Evolutionary conservation across 2,329 filamentous ascomycete genomes (phyloP).

Genomic region (Monilinia fructicola): DNA sequence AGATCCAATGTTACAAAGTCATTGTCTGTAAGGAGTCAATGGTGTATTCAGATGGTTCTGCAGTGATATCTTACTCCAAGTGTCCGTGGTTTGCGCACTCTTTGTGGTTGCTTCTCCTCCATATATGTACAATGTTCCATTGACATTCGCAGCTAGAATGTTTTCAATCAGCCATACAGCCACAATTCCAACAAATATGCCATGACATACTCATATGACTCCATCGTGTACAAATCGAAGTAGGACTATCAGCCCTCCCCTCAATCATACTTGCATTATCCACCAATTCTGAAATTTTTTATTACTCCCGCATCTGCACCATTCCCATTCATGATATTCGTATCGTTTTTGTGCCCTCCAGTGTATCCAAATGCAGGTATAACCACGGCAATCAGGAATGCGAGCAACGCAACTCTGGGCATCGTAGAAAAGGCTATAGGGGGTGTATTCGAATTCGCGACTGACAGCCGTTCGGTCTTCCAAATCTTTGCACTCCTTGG

Average conservation of each 20-base stretch:
- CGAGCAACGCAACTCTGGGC: constrained; percentile 50
- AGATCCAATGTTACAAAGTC: constrained; percentile 72
- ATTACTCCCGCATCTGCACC: constrained; percentile 52
- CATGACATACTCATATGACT: constrained; percentile 56
- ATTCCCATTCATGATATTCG: constrained; percentile 31
- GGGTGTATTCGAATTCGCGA: constrained; percentile 47
- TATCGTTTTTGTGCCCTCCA: constrained; percentile 45
- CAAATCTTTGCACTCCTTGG: neutral
- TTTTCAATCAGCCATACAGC: neutral
- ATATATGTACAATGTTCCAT: constrained; percentile 75
- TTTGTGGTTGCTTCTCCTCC: constrained; percentile 64
- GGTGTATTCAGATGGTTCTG: neutral
- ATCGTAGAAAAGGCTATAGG: constrained; percentile 46
- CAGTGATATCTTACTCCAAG: constrained; percentile 60
- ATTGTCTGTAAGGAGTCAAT: constrained; percentile 53
- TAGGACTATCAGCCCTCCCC: constrained; percentile 49
- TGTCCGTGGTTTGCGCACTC: constrained; percentile 58
- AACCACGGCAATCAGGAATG: constrained; percentile 51
- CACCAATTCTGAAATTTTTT: constrained; percentile 37
- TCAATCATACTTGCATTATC: constrained; percentile 40
- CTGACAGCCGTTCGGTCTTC: constrained; percentile 43
- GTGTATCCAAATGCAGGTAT: constrained; percentile 48
- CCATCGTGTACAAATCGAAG: constrained; percentile 64
- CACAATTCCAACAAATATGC: neutral
- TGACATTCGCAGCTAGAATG: constrained; percentile 58